phyloP scores from a whole-genome alignment of 352 stramenopile genomes.

The Pythium utonaiense region DNA sequence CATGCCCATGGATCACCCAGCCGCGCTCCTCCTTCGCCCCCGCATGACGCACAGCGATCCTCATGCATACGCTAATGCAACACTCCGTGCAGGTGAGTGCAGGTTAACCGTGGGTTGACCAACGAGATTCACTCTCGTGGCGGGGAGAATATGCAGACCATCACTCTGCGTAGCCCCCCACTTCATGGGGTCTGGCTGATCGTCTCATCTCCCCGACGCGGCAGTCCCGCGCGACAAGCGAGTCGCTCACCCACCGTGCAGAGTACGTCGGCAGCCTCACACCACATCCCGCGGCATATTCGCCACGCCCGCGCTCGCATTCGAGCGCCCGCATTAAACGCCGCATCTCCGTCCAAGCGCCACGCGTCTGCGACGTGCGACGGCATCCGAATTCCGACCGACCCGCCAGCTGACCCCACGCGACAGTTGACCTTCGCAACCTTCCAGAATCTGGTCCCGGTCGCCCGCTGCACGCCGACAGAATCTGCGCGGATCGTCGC shows the following conservation, averaged over 20 bases:
- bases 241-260: not conserved
- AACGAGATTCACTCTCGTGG: conserved; percentile 13
- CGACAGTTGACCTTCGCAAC: not conserved
- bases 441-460: not conserved
- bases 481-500: conserved; percentile 5
- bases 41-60: not conserved
- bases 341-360: too few relatives aligned
- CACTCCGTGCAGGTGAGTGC: not conserved
- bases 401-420: not conserved
- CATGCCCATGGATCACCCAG: not conserved
- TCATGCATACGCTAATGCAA: not conserved
- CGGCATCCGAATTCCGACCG: not conserved
- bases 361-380: not conserved
- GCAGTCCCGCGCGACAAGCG: conserved; percentile 3
- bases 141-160: conserved; percentile 10
- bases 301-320: not conserved
- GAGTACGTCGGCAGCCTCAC: too few relatives aligned
- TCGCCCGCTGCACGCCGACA: not conserved
- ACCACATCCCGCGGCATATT: not conserved
- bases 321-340: too few relatives aligned
- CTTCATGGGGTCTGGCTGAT: conserved; percentile 8
- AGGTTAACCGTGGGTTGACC: not conserved
- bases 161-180: conserved; percentile 12
- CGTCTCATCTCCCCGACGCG: conserved; percentile 4
- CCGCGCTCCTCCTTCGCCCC: not conserved